Evolutionary conservation across 1,139 yeast species (phyloP), one percentile per base, ranked within the genome.

Genomic region (Suhomyces bribrorum): DNA sequence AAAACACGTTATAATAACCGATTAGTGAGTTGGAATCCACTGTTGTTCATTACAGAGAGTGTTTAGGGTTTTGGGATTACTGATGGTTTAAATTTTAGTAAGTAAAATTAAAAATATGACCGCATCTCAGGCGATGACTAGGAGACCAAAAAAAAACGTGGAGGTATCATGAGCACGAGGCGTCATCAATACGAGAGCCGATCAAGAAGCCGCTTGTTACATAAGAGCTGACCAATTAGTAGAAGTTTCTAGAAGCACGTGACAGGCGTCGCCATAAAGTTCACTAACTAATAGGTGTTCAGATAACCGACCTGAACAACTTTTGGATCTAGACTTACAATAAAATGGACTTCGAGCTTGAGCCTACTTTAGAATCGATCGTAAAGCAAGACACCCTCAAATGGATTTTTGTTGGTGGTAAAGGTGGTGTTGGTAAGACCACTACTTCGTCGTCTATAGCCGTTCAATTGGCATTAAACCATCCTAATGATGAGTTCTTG

Each of bases 381-480:
- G 69, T 85, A 36, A 57, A 71, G 23, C 88, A 84, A 49, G 85
- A 77, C 24, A 67, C 92, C 13, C 77, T 92, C 56, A 86, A 86
- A 57, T 92, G 98, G 98, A 86, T 92, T 49, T 92, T 92, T 58
- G 97, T 90, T 29, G 98, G 98, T 46, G 98, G 98, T 54, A 92
- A 92, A 72, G 98, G 98, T 61, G 98, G 98, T 65, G 98, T 92
- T 27, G 98, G 98, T 52, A 92, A 92, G 63, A 92, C 98, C 50
- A 92, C 98, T 31, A 87, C 97, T 3, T 90, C 97, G 1, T 90
- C 96, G 35, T 89, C 97, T 15, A 77, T 92, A 50, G 96, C 98
- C 18, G 86, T 90, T 44, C 97, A 92, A 65, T 70, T 85, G 57
- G 92, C 94, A 3, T 69, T 88, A 43, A 81, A 86, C 41, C 83